Evolutionary conservation across 805 yeast species (phyloP).

Genomic region (Barnettozyma vustinii): DNA sequence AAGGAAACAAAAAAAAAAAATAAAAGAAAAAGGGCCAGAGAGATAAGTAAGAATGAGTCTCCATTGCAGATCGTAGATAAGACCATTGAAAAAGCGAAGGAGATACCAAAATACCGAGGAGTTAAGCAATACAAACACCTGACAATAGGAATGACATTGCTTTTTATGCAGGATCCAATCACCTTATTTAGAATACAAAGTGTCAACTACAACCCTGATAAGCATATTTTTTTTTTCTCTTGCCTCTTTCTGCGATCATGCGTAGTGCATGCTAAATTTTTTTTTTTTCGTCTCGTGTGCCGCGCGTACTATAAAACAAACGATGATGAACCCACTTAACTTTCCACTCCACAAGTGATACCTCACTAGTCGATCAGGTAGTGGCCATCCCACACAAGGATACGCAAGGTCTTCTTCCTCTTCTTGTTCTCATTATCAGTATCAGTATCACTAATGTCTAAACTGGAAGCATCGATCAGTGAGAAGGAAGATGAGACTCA

Average conservation of each 20-base stretch:
- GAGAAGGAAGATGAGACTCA: background rate
- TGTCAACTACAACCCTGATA: too few species aligned
- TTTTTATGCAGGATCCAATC: background rate
- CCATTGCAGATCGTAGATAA: background rate
- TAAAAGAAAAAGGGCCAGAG: too few species aligned
- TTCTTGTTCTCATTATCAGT: too few species aligned
- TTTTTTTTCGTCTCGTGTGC: background rate
- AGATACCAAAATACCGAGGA: background rate
- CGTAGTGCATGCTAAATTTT: background rate
- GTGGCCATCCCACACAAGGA: background rate
- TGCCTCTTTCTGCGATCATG: background rate
- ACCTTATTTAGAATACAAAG: background rate
- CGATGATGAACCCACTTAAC: too few species aligned
- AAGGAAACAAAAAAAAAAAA: too few species aligned
- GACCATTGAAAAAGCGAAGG: background rate
- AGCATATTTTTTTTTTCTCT: too few species aligned
- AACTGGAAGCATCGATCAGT: background rate
- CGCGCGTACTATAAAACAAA: background rate
- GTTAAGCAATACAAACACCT: background rate
- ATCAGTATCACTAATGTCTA: background rate
- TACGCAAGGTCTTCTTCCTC: too few species aligned
- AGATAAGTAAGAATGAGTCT: too few species aligned
- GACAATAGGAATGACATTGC: background rate
- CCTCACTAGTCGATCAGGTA: background rate
- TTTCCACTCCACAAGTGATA: background rate